Base-by-base conservation (phyloP, 331 rosid genomes). In the Spiraea crenata region DNA sequence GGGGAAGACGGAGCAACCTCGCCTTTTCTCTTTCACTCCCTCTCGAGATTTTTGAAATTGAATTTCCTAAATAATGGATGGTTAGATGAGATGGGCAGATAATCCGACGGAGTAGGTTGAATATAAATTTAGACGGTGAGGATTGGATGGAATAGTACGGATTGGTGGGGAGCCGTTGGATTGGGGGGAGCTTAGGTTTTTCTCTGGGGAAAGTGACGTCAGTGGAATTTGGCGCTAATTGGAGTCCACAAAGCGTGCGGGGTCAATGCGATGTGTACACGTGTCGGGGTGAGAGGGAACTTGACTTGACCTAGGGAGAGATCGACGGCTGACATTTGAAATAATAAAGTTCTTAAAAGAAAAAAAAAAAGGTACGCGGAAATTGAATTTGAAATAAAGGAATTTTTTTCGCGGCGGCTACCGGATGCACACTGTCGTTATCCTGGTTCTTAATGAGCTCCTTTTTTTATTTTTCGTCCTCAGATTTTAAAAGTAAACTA, bases 161-260 rank as follows among this genome's bases (percentile, higher is more conserved):
- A 71, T 39, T 17, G 8, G 19, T 5, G 1, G 1, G 1, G 4
- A 0, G 65, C 83, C 87, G 82, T 83, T 64, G 70, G 92, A 91
- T 91, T 42, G 0, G 2, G 52, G 45, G 55, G 69, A 50, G 13
- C 40, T 15, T 14, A 31, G 42, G 73, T 61, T 69, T 73, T 66
- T 61, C 42, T 62, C 6, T 56, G 54, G 57, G 71, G 72, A 64
- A 38, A 68, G 64, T 49, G 77, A 77, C 54, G 77, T 35, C 31
- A 77, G 76, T 25, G 60, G 77, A 82, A 79, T 90, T 88, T 88
- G 89, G 96, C 97, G 97, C 83, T 84, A 90, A 87, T 67, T 69
- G 78, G 59, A 79, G 41, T 81, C 72, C 77, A 39, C 64, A 66
- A 37, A 13, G 31, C 16, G 57, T 70, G 3, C 49, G 54, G 63